These are phyloP conservation scores for Metahyphopichia silvanorum DNA, from an alignment of 805 yeast genomes.

Conservation along the genomic window DNA sequence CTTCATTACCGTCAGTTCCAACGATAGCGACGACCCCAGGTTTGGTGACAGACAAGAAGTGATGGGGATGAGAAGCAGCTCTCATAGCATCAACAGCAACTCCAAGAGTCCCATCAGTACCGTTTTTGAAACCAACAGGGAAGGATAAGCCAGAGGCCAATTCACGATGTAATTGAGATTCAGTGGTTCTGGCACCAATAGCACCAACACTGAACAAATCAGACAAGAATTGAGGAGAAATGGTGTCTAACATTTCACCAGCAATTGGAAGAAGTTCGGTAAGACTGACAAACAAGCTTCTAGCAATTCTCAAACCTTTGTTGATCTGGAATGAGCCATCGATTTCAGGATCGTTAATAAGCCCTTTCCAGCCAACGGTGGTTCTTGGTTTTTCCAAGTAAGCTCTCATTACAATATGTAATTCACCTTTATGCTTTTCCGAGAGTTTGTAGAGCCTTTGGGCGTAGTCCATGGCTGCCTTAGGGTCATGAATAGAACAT, in stretches of 20 bases:
- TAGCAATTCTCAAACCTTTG: slow-evolving; percentile 86
- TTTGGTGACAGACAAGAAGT: slow-evolving; percentile 91
- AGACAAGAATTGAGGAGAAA: slow-evolving; percentile 91
- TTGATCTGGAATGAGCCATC: slow-evolving; percentile 91
- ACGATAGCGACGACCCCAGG: slow-evolving; percentile 96
- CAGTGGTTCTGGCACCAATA: slow-evolving; percentile 98
- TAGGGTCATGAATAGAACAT: slow-evolving; percentile 93
- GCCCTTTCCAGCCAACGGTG: slow-evolving; percentile 98
- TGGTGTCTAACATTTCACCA: slow-evolving; percentile 96
- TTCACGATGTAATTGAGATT: slow-evolving; percentile 96
- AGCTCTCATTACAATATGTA: slow-evolving; percentile 93
- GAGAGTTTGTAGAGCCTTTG: slow-evolving; percentile 55
- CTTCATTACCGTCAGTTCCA: slow-evolving; percentile 90
- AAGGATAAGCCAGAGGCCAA: slow-evolving; percentile 94
- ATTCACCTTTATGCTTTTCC: slow-evolving; percentile 65
- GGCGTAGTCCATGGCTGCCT: slow-evolving; percentile 88
- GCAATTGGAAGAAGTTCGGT: slow-evolving; percentile 90
- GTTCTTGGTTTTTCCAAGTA: slow-evolving; percentile 98
- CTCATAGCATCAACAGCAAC: slow-evolving; percentile 93
- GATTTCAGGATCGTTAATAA: slow-evolving; percentile 95
- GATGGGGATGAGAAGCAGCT: slow-evolving; percentile 91
- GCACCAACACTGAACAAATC: slow-evolving; percentile 96
- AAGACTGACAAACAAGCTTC: slow-evolving; percentile 80
- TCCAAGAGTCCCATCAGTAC: slow-evolving; percentile 93
- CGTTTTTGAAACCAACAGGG: slow-evolving; percentile 98